Conservation (phyloP, 345 rosid species). For the Brassica rapa region DNA sequence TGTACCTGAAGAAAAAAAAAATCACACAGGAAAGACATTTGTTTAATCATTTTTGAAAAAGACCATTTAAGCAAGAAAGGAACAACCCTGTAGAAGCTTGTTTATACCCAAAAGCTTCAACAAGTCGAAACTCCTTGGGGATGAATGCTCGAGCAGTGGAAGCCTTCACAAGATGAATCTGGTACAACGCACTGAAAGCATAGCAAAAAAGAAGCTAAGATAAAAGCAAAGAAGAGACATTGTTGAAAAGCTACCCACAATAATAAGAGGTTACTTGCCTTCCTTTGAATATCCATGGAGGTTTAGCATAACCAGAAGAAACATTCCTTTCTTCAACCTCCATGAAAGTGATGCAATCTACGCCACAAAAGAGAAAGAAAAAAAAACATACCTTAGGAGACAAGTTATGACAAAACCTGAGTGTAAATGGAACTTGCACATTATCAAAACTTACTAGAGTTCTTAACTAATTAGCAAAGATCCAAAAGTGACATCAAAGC, state of each 20-base stretch:
- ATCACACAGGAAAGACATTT: constrained; percentile 16
- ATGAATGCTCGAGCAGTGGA: constrained; percentile 79
- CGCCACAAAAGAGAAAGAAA: background rate
- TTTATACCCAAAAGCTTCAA: constrained; percentile 87
- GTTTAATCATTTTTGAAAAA: background rate
- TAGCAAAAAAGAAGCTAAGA: background rate
- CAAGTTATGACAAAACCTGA: constrained; percentile 25
- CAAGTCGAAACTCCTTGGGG: constrained; percentile 77
- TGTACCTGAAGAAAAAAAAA: constrained; percentile 55
- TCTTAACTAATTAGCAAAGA: constrained; percentile 8
- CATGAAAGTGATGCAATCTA: constrained; percentile 46
- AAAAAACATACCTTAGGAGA: constrained; percentile 22
- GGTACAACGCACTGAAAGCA: constrained; percentile 82
- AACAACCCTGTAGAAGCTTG: background rate
- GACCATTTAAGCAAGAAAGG: background rate
- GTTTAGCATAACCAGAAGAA: constrained; percentile 66
- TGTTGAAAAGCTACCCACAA: no score
- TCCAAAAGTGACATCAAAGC: background rate
- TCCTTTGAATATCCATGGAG: constrained; percentile 96
- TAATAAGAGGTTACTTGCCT: constrained; percentile 50
- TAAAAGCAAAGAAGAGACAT: background rate
- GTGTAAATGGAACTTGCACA: background rate
- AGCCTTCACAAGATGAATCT: constrained; percentile 91
- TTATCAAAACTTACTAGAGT: background rate
- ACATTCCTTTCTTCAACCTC: constrained; percentile 47